Base-by-base conservation (phyloP, 768 basidiomycete genomes). In the Polyporus arcularius region DNA sequence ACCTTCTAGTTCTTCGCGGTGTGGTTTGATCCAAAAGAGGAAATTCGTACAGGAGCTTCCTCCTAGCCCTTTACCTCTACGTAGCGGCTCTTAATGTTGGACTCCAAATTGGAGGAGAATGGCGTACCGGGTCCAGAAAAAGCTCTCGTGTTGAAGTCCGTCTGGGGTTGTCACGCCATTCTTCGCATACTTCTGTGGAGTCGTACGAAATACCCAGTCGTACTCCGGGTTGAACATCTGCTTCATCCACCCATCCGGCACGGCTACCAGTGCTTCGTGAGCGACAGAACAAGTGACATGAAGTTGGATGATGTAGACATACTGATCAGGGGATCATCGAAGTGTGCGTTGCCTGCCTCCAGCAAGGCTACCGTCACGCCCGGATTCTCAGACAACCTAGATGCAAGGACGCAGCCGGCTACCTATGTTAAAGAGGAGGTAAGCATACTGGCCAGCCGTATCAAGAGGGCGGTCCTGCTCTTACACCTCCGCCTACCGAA, bases 31-130 rank as follows among this genome's bases (percentile, higher is more conserved):
- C 68, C 69, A 75, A 42, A 64, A 65, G 28, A 72, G 68, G 60
- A 79, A 78, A 61, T 85, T 85, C 31, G 82, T 73, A 4, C 67
- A 67, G 0, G 81, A 82, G 55, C 71, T 78, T 2, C 83, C 82
- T 2, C 83, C 73, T 5, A 66, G 38, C 11, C 65, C 59, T 38
- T 60, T 63, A 14, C 63, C 62, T 16, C 65, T 67, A 48, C 4
- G 16, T 7, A 47, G 9, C 12, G 4, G 48, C 4, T 16, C 2
- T 35, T 10, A 21, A 46, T 18, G n/a, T 18, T 21, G n/a, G 9
- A 21, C 9, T 26, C 12, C 12, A 48, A 21, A 21, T 1, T 47
- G 12, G 8, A 11, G 3, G 6, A 21, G 26, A 21, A n/a, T 2
- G 32, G 12, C 30, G 40, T 14, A 40, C 38, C 42, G 38, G 15